Evolutionary conservation across 495 filamentous ascomycete species (phyloP).

Genomic region (Aspergillus conjunctus): DNA sequence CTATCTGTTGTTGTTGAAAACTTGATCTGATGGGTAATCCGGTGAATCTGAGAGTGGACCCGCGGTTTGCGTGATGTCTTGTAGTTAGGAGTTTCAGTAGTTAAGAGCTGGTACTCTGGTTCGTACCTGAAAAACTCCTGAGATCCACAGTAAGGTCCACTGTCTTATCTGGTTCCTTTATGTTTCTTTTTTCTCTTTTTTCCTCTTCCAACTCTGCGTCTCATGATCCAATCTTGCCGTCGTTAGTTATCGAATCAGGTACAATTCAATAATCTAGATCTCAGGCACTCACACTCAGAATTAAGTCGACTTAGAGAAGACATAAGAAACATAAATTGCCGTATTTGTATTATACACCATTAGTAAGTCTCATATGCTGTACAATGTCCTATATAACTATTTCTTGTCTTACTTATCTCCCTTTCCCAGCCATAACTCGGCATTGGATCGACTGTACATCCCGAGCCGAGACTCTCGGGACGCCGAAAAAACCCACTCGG

Average conservation of each 20-base stretch:
- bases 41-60: slow-evolving; percentile 1
- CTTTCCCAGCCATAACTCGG: too few species aligned
- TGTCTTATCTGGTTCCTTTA: background rate
- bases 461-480: slow-evolving; percentile 18
- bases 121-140: background rate
- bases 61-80: background rate
- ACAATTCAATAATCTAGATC: background rate
- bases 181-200: background rate
- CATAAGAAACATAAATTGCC: too few species aligned
- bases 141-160: background rate
- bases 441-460: background rate
- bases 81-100: background rate
- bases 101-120: background rate
- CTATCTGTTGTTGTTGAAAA: background rate
- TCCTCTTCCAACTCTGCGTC: background rate
- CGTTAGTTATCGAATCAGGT: background rate
- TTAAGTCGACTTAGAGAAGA: too few species aligned
- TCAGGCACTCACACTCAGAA: background rate
- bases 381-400: too few species aligned
- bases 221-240: background rate
- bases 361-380: too few species aligned
- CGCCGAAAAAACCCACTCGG: slow-evolving; percentile 8
- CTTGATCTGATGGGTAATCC: slow-evolving; percentile 14
- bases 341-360: too few species aligned
- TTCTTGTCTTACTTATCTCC: too few species aligned